Percentiles rank a stretch among this genome's conserved stretches.
These are phyloP conservation scores for Podila verticillata DNA, from an alignment of 192 early-diverging fungal species.

Conservation along the genomic window DNA sequence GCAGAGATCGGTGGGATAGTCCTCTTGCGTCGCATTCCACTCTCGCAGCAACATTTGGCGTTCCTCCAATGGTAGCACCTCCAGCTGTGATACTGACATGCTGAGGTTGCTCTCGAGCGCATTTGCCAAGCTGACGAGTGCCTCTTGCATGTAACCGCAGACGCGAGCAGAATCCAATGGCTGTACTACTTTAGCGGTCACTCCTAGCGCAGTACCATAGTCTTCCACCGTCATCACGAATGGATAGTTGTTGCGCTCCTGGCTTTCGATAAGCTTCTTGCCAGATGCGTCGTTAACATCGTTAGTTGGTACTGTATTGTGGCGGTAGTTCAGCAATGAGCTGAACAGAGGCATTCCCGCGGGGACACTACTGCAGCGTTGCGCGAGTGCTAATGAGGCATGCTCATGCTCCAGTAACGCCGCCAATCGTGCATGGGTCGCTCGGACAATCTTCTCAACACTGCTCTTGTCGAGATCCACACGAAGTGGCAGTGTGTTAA, in stretches of 20 bases:
- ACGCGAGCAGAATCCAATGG: neutral
- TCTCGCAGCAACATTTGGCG: neutral
- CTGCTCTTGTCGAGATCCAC: slow-evolving; percentile 5
- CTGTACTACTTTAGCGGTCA: neutral
- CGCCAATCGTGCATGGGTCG: neutral
- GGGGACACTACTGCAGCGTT: slow-evolving; percentile 12
- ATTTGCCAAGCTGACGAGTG: slow-evolving; percentile 1
- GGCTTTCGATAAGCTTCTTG: too few species aligned
- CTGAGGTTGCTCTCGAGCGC: neutral
- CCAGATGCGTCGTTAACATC: too few species aligned
- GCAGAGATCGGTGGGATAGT: neutral
- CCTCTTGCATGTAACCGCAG: slow-evolving; percentile 9
- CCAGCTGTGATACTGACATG: neutral
- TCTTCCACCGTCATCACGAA: slow-evolving; percentile 1
- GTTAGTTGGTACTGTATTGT: neutral
- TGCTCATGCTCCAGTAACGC: slow-evolving; percentile 18
- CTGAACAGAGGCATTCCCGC: slow-evolving; percentile 7
- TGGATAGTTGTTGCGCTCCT: slow-evolving; percentile 8
- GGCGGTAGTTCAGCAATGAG: slow-evolving; percentile 8
- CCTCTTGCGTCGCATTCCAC: neutral
- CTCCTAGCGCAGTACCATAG: neutral
- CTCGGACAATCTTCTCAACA: slow-evolving; percentile 1
- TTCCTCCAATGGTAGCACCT: neutral
- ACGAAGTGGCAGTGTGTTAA: slow-evolving; percentile 14
- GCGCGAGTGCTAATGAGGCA: slow-evolving; percentile 10